phyloP scores from a whole-genome alignment of 2,329 filamentous ascomycete species.

The Nemania sp. region DNA sequence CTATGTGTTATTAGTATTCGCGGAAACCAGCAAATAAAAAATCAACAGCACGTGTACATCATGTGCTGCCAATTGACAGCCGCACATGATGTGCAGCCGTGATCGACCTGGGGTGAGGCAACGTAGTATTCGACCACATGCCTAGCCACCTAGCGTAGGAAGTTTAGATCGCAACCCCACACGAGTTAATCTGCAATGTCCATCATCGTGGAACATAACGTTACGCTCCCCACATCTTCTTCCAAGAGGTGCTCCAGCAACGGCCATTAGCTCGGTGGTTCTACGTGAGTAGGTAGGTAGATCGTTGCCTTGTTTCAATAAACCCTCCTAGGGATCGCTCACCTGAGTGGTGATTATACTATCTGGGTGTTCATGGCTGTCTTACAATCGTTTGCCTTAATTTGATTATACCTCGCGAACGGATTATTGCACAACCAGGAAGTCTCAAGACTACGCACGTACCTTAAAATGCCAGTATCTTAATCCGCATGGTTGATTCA shows the following conservation, averaged over 20 bases:
- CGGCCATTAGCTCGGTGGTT: background rate
- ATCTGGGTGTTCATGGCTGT: too few species aligned
- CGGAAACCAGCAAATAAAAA: background rate
- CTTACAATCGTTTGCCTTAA: too few species aligned
- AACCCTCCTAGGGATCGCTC: too few species aligned
- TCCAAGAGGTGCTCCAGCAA: background rate
- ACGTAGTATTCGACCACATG: conserved; percentile 15
- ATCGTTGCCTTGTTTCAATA: too few species aligned
- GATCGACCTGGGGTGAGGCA: conserved; percentile 3
- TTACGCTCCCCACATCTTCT: background rate
- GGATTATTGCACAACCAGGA: background rate
- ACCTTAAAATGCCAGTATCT: background rate
- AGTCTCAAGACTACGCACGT: background rate
- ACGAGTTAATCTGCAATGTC: background rate
- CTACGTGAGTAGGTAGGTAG: background rate
- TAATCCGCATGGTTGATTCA: background rate
- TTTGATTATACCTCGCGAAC: too few species aligned
- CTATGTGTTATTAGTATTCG: background rate
- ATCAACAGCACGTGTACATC: background rate
- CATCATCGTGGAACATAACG: background rate
- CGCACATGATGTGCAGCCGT: conserved; percentile 1
- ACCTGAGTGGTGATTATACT: too few species aligned
- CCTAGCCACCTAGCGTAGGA: background rate
- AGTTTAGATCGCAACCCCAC: conserved; percentile 4
- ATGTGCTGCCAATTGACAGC: background rate